These are phyloP conservation scores for Xylariales sp. DNA, from an alignment of 2,329 filamentous ascomycete genomes.

Conservation along the genomic window DNA sequence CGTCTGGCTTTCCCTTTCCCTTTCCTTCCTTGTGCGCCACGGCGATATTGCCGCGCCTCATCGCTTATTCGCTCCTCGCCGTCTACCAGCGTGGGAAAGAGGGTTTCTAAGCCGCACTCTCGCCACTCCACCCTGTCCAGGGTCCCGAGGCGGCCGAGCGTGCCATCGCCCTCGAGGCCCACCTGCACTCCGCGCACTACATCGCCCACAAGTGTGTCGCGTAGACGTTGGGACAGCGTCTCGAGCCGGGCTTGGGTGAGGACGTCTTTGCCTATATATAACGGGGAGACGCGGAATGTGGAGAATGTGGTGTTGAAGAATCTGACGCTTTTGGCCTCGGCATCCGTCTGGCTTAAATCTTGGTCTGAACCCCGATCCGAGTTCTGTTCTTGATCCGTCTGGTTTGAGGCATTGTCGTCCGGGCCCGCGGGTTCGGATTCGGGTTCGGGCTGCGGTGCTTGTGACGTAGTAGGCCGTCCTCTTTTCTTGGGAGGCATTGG, in stretches of 20 bases:
- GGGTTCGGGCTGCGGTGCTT: conserved; percentile 22
- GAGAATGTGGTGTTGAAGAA: conserved; percentile 71
- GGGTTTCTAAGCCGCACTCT: conserved; percentile 55
- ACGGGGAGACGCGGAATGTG: conserved; percentile 65
- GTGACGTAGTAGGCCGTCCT: conserved; percentile 34
- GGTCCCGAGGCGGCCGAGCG: conserved; percentile 55
- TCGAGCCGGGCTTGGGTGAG: conserved; percentile 56
- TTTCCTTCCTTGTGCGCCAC: conserved; percentile 5
- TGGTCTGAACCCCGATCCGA: conserved; percentile 5
- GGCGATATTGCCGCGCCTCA: conserved; percentile 16
- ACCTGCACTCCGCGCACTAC: conserved; percentile 71
- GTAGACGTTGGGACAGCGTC: conserved; percentile 59
- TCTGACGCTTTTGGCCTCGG: conserved; percentile 44
- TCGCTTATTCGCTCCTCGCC: conserved; percentile 37
- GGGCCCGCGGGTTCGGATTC: conserved; percentile 11
- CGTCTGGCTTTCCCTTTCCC: conserved; percentile 7
- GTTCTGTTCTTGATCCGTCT: conserved; percentile 5
- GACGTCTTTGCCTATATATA: conserved; percentile 58
- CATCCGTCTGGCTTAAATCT: conserved; percentile 12
- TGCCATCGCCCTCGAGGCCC: conserved; percentile 51
- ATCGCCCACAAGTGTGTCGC: conserved; percentile 67
- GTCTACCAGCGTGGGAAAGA: conserved; percentile 40
- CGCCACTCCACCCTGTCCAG: conserved; percentile 61
- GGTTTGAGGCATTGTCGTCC: conserved; percentile 18
- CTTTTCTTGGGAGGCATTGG: conserved; percentile 45